Evolutionary conservation across 306 rosid genomes (phyloP).

Genomic region (Prunus padus): DNA sequence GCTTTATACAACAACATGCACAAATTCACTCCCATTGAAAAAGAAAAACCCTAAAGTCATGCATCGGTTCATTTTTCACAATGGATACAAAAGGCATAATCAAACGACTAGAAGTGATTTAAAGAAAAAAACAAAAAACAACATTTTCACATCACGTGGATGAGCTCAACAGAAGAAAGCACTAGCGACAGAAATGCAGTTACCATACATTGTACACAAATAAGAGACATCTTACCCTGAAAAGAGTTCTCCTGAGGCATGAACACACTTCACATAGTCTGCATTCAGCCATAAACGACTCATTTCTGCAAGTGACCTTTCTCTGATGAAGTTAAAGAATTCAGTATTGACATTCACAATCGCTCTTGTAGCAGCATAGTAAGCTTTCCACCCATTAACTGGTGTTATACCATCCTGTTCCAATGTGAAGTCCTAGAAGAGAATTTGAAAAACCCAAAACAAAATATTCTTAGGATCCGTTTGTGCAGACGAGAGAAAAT

Average conservation of each 20-base stretch:
- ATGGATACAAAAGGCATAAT: background rate
- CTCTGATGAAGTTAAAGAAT: slow-evolving; percentile 85
- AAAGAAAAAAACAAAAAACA: background rate
- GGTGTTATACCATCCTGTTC: slow-evolving; percentile 87
- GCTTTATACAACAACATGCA: background rate
- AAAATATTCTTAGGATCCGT: background rate
- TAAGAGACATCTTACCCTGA: slow-evolving; percentile 63
- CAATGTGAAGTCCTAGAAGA: slow-evolving; percentile 79
- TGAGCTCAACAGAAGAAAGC: background rate
- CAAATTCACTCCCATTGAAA: background rate
- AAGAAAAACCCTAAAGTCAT: background rate
- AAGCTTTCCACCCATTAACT: slow-evolving; percentile 92
- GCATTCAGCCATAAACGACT: slow-evolving; percentile 89
- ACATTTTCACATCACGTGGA: background rate
- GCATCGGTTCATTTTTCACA: background rate
- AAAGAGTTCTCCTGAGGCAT: slow-evolving; percentile 84
- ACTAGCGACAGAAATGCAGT: background rate
- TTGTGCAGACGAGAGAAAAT: background rate
- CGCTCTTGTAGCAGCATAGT: slow-evolving; percentile 96
- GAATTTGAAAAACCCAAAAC: slow-evolving; percentile 23
- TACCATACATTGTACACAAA: background rate
- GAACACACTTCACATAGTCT: slow-evolving; percentile 94
- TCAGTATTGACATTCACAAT: slow-evolving; percentile 76
- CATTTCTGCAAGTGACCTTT: slow-evolving; percentile 72
- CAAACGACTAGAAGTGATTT: background rate